Base-by-base conservation (phyloP, 1,284 basidiomycete species). In the Moniliella sp. region DNA sequence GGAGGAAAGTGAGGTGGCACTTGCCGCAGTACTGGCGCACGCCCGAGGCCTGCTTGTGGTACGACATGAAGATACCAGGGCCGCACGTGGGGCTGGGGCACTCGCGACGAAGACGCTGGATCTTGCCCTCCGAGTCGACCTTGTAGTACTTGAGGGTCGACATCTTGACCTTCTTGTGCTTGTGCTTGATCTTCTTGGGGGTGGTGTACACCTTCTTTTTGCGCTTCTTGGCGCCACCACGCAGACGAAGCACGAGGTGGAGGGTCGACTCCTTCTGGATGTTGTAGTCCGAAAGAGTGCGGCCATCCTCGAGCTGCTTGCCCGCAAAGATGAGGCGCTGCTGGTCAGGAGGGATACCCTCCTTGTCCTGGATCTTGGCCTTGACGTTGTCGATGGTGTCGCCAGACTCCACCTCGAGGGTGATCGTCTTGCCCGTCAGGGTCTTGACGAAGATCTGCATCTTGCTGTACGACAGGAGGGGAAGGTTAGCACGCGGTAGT, bases 171-270 rank as follows among this genome's bases (percentile, higher is more conserved):
- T 93, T 91, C 73, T 88, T 88, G 66, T 78, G 77, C 76, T 94
- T 93, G 73, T 94, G 86, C 76, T 94, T 94, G 73, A 93, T 75
- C 73, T 94, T 94, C 76, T 97, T 97, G 67, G 88, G 88, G 63
- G 68, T 71, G 50, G 84, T 83, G 79, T 91, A 91, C 37, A 81
- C 84, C 76, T 94, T 94, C 74, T 94, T 97, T 76, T 97, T 97
- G 65, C 88, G 75, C 76, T 94, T 94, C 79, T 88, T 88, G 50
- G 76, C 82, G 72, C 82, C n/a, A 71, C 82, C 82, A 67, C 82
- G 82, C 32, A 88, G 78, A 61, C 52, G 50, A 26, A 55, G 52
- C 37, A 55, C 52, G 8, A 55, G 45, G 45, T 55, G 52, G 23
- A 55, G 44, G 25, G 52, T 55, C 26, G 46, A 45, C 45, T 57